Evolutionary conservation across 768 basidiomycete species (phyloP), one percentile per base, ranked within the genome.

Genomic region (Cystobasidium tubakii): DNA sequence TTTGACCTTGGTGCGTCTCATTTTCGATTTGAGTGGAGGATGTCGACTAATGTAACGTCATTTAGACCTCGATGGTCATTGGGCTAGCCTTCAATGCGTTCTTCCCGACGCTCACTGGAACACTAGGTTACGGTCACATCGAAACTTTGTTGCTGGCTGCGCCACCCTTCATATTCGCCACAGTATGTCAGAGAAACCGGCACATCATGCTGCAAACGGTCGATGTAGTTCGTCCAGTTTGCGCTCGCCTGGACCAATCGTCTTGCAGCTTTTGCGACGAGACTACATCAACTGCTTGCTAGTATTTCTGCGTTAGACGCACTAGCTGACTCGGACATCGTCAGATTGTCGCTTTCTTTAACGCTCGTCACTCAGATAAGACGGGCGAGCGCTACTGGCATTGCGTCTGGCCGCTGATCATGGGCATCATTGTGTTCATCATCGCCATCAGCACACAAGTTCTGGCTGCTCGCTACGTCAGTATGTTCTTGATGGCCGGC

Each of bases 371-470:
- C 81, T 90, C 91, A 0, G 91, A 94, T 81, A 82, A 81, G 74
- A 82, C 79, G 15, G 85, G 85, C 31, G 90, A 93, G 78, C 87
- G 90, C 60, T 90, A 86, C 83, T 85, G 83, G 79, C 89, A 92
- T 80, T 87, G 87, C 70, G 80, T 82, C 0, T 62, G 81, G 15
- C 84, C 89, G 0, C 80, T 89, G 43, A 72, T 82, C 27, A 66
- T 88, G 21, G 90, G 89, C 17, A 84, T 90, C 36, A 73, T 89
- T 17, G 90, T 89, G 1, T 91, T 89, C 80, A 75, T 86, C 62
- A 84, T 90, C 46, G 85, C 89, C 0, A 84, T 86, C 72, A 83
- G 84, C 7, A 89, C 87, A 0, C 86, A 87, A 85, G 86, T 86
- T 78, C 82, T 83, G 12, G 84, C 83, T 1, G 84, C 85, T 33